Percentiles rank a stretch among this genome's conserved stretches.
Evolutionary conservation across 306 rosid genomes (phyloP).

Genomic region (Inga oerstediana): DNA sequence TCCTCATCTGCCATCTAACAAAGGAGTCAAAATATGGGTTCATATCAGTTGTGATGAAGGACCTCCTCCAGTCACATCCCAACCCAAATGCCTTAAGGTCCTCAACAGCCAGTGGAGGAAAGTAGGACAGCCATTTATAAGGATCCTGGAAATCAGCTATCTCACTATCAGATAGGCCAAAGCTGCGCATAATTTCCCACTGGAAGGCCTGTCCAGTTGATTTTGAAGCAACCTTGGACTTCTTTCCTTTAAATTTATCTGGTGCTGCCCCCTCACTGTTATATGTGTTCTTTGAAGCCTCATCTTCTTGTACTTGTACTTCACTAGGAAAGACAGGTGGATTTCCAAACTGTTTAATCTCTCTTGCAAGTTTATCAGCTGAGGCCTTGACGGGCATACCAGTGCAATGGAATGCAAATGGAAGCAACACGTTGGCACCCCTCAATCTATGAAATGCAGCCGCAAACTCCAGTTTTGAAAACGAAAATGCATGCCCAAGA

Average conservation of each 20-base stretch:
- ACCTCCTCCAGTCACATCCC: constrained; percentile 94
- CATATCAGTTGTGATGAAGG: constrained; percentile 79
- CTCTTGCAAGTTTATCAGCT: constrained; percentile 86
- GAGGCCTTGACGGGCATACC: constrained; percentile 99
- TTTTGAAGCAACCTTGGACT: constrained; percentile 80
- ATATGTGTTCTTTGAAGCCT: constrained; percentile 44
- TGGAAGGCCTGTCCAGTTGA: constrained; percentile 73
- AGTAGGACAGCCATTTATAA: constrained; percentile 79
- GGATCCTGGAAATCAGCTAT: constrained; percentile 79
- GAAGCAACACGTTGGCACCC: constrained; percentile 87
- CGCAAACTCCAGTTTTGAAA: constrained; percentile 86
- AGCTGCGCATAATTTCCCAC: constrained; percentile 95
- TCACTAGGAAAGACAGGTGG: constrained; percentile 69
- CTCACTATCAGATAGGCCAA: constrained; percentile 76
- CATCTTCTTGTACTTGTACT: constrained; percentile 40
- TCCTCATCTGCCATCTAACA: constrained; percentile 95
- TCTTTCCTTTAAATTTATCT: constrained; percentile 82
- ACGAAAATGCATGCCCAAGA: constrained; percentile 80
- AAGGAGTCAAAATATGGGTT: constrained; percentile 82
- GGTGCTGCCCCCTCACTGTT: constrained; percentile 48
- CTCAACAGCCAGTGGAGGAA: constrained; percentile 89
- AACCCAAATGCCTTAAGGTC: constrained; percentile 92
- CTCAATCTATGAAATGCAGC: constrained; percentile 81
- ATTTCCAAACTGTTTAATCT: constrained; percentile 68
- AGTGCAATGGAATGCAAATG: constrained; percentile 93